Evolutionary conservation across 129 eudicot genomes (phyloP).

Genomic region (Rutidosis leptorrhynchoides): DNA sequence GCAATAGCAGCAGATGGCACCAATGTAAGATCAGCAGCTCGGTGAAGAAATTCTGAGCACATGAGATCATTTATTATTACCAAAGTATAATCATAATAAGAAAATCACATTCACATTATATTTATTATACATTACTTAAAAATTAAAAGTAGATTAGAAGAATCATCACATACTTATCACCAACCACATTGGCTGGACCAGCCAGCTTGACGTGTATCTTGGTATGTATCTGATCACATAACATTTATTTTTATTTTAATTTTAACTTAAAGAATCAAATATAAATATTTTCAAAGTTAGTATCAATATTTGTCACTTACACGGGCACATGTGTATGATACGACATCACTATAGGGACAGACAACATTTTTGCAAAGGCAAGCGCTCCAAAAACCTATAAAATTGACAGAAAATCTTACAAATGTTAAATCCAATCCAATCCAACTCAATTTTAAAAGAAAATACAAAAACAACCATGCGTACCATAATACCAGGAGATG

Average conservation of each 20-base stretch:
- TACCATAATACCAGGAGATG: constrained; percentile 98
- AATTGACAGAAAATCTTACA: constrained; percentile 13
- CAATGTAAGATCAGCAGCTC: constrained; percentile 95
- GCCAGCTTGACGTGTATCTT: constrained; percentile 94
- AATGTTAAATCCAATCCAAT: not conserved
- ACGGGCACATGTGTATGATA: constrained; percentile 99
- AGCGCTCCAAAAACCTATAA: constrained; percentile 96
- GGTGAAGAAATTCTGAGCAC: constrained; percentile 79
- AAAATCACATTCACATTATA: not conserved
- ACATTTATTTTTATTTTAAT: constrained; percentile 18
- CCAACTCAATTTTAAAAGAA: not conserved
- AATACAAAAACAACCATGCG: not conserved
- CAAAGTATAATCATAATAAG: not conserved
- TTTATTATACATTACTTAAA: too few relatives aligned
- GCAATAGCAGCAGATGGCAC: constrained; percentile 98
- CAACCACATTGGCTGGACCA: constrained; percentile 95
- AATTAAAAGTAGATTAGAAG: constrained; percentile 3
- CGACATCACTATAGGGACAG: constrained; percentile 96
- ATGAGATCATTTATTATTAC: not conserved
- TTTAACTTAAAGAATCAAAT: constrained; percentile 20
- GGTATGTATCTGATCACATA: constrained; percentile 74
- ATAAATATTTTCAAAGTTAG: constrained; percentile 6
- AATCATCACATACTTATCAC: constrained; percentile 67
- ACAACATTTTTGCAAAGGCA: constrained; percentile 77
- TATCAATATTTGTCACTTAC: constrained; percentile 44